phyloP scores from a whole-genome alignment of 2,329 filamentous ascomycete species.

The Paracamarosporium sp. region DNA sequence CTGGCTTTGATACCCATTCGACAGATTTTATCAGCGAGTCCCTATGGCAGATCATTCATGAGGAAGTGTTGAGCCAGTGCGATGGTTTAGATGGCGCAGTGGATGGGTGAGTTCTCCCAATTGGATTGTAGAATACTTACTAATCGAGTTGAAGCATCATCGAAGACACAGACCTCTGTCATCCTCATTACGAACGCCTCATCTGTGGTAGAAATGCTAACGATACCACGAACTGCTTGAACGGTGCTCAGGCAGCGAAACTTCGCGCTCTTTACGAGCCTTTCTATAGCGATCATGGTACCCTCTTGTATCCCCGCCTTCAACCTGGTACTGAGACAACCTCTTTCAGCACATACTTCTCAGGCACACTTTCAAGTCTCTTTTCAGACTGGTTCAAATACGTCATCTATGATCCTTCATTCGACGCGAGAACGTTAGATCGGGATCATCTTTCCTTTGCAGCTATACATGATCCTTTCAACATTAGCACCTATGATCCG shows the following conservation, averaged over 20 bases:
- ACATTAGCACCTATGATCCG: conserved; percentile 13
- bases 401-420: conserved; percentile 48
- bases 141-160: conserved; percentile 33
- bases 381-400: conserved; percentile 53
- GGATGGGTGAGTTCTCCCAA: conserved; percentile 40
- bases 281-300: conserved; percentile 48
- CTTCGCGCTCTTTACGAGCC: conserved; percentile 48
- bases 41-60: conserved; percentile 47
- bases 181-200: conserved; percentile 43
- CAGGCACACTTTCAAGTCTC: conserved; percentile 44
- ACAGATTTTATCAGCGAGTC: conserved; percentile 40
- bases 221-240: conserved; percentile 48
- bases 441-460: conserved; percentile 38
- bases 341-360: conserved; percentile 39
- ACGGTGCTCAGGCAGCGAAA: conserved; percentile 44
- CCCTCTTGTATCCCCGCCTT: conserved; percentile 53
- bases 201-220: conserved; percentile 33
- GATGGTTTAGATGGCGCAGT: conserved; percentile 53
- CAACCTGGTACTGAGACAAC: conserved; percentile 52
- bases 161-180: conserved; percentile 48
- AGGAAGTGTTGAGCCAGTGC: conserved; percentile 51
- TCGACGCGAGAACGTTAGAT: conserved; percentile 42
- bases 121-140: background rate
- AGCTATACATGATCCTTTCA: conserved; percentile 23
- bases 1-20: conserved; percentile 17